Percentiles rank a stretch among this genome's conserved stretches.
Evolutionary conservation across 2,329 filamentous ascomycete genomes (phyloP).

Genomic region (Didymella glomerata): DNA sequence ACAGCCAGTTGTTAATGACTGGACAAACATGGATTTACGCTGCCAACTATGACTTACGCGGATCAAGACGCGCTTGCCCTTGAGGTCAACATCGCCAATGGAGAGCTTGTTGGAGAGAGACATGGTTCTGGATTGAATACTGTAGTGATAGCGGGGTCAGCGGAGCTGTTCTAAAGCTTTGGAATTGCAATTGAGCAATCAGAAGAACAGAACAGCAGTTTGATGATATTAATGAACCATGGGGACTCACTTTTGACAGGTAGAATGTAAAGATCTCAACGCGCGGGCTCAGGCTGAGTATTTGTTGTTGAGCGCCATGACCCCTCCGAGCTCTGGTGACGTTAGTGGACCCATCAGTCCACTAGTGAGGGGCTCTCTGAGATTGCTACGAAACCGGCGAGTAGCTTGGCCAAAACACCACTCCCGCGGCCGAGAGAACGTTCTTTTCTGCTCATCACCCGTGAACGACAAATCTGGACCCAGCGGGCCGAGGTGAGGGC

Average conservation of each 20-base stretch:
- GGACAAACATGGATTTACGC: constrained; percentile 1
- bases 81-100: constrained; percentile 94
- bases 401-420: constrained; percentile 24
- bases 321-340: constrained; percentile 20
- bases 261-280: constrained; percentile 16
- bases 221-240: background rate
- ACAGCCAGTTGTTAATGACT: constrained; percentile 20
- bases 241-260: constrained; percentile 13
- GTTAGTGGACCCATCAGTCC: constrained; percentile 11
- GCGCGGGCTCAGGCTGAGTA: constrained; percentile 29
- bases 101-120: constrained; percentile 98
- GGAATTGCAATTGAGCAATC: constrained; percentile 1
- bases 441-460: constrained; percentile 13
- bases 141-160: constrained; percentile 30
- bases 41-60: constrained; percentile 69
- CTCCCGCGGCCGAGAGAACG: constrained; percentile 22
- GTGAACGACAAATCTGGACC: constrained; percentile 14
- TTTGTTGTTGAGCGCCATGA: constrained; percentile 25
- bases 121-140: constrained; percentile 63
- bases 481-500: constrained; percentile 6
- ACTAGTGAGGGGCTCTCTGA: constrained; percentile 18
- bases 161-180: constrained; percentile 17
- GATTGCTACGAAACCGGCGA: constrained; percentile 22
- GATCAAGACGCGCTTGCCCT: constrained; percentile 98
- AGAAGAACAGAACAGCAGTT: background rate